phyloP scores from a whole-genome alignment of 1,284 basidiomycete species.

The Serendipita sp. region DNA sequence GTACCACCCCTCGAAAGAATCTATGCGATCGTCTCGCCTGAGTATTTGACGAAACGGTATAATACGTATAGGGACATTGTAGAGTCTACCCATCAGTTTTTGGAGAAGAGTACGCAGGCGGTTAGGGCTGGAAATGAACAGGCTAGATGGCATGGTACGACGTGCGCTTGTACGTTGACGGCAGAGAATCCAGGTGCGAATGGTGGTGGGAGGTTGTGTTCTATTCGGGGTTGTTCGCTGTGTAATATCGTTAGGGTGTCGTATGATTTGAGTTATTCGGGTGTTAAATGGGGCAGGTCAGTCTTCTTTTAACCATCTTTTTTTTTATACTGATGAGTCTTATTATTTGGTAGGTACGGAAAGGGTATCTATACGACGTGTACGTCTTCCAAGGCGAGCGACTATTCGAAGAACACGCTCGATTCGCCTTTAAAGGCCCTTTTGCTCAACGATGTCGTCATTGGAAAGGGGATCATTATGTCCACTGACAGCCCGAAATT shows the following conservation, averaged over 20 bases:
- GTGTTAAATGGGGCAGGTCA: background rate
- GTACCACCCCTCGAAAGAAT: background rate
- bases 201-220: background rate
- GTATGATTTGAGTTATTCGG: background rate
- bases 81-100: background rate
- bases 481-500: conserved; percentile 37
- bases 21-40: background rate
- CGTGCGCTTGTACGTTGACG: background rate
- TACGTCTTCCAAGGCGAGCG: conserved; percentile 44
- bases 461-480: conserved; percentile 49
- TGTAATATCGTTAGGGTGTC: background rate
- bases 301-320: background rate
- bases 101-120: background rate
- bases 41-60: background rate
- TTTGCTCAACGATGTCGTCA: conserved; percentile 49
- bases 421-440: conserved; percentile 40
- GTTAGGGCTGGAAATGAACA: background rate
- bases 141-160: background rate
- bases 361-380: conserved; percentile 45
- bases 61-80: background rate
- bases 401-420: conserved; percentile 33
- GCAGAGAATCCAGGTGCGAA: background rate
- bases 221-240: background rate
- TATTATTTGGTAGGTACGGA: conserved; percentile 27
- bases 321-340: too few species aligned